Evolutionary conservation across 2,329 filamentous ascomycete species (phyloP), one percentile per base, ranked within the genome.

Genomic region (Geosmithia flava): DNA sequence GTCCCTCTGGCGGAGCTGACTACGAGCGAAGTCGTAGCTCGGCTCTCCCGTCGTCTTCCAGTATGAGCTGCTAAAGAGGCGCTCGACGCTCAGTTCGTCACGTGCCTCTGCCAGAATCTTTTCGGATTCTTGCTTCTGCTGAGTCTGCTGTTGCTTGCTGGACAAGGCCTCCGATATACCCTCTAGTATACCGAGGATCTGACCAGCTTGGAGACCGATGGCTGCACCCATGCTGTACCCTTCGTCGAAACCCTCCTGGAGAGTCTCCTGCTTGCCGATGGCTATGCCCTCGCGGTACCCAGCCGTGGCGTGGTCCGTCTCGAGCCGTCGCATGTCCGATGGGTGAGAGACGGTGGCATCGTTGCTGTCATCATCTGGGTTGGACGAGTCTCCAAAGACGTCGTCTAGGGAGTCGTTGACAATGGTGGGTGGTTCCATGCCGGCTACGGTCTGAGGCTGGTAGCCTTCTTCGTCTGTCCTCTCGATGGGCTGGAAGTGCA

Each of bases 281-380:
- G 83, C 76, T 47, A 97, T 77, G 43, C 91, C 93, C 58, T 96
- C 90, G 50, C 91, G 83, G 66, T 97, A 97, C 19, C 93, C 93
- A 40, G 86, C 82, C 7, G 86, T 96, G 47, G 80, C 76, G 62
- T 95, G 88, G 48, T 85, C 81, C 42, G 79, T 75, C 56, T 85
- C 81, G 16, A 95, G 75, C 20, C 85, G 81, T 19, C 76, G 80
- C 46, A 93, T 76, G 56, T 95, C 89, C 59, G 70, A 76, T 30
- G 68, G 70, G 48, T 78, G 70, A 47, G 53, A 39, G 6, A 19
- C 8, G 19, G 45, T 41, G n/a, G 50, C 43, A 42, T 50, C 45
- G 27, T 51, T 49, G 23, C 52, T 49, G 15, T 48, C 51, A 8
- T 27, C 23, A 27, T 27, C 23, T 5, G 23, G 23, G 8, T 8